Conservation (phyloP, 140 eudicot species). For the Senecio squalidus region DNA sequence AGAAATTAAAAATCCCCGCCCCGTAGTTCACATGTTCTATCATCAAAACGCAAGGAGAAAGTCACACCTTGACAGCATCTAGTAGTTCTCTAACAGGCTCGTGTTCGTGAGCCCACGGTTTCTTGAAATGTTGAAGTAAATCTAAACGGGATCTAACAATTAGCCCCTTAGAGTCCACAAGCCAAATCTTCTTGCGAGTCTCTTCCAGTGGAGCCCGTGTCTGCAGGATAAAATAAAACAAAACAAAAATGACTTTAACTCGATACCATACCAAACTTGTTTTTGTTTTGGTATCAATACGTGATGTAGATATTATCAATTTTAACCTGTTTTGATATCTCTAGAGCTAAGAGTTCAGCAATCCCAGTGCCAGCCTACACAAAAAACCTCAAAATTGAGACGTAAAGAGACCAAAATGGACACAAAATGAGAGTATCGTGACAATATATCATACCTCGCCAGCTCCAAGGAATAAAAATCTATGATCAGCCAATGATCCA, state of each 20-base stretch:
- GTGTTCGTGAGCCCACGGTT: slow-evolving; percentile 90
- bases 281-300: neutral
- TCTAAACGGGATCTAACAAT: slow-evolving; percentile 69
- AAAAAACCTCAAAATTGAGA: neutral
- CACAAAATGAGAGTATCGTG: neutral
- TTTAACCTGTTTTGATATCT: slow-evolving; percentile 84
- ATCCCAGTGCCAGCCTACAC: neutral
- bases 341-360: slow-evolving; percentile 43
- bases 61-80: slow-evolving; percentile 74
- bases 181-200: slow-evolving; percentile 78
- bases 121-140: slow-evolving; percentile 80
- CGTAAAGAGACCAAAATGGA: neutral
- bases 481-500: slow-evolving; percentile 73
- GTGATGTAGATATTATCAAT: neutral
- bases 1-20: no score
- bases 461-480: slow-evolving; percentile 83
- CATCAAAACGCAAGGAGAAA: neutral
- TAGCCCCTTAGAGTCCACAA: slow-evolving; percentile 87
- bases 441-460: slow-evolving; percentile 63
- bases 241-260: neutral
- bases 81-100: slow-evolving; percentile 56
- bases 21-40: no score
- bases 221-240: slow-evolving; percentile 36
- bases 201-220: slow-evolving; percentile 65
- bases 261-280: neutral